Percentiles rank a stretch among this genome's conserved stretches.
These are phyloP conservation scores for Paramecium biaurelia DNA, from an alignment of 73 alveolate species.

Conservation along the genomic window DNA sequence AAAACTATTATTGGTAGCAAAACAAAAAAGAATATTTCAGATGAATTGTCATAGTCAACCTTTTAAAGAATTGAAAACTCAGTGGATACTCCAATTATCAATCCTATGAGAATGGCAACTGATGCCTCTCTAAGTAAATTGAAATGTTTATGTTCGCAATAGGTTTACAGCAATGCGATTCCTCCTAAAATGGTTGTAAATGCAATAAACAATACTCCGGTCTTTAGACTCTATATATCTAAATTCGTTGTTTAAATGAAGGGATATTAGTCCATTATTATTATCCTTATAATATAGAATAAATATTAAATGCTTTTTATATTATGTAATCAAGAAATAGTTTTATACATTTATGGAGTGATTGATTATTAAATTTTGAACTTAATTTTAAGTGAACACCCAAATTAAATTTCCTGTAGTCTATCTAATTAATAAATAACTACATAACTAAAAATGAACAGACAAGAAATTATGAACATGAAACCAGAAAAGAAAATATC, in stretches of 20 bases:
- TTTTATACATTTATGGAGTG: not conserved
- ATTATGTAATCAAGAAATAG: not conserved
- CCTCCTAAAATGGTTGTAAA: not conserved
- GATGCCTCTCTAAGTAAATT: constrained; percentile 9
- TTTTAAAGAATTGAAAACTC: not conserved
- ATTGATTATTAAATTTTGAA: not conserved
- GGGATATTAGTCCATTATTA: not conserved
- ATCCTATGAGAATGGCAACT: not conserved
- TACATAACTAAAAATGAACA: not conserved
- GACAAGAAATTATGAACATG: constrained; percentile 13
- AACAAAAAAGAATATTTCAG: constrained; percentile 84
- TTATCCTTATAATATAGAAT: not conserved
- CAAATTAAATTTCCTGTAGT: not conserved
- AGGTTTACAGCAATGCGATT: not conserved
- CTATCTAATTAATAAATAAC: not conserved
- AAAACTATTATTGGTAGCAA: constrained; percentile 95
- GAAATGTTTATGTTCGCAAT: not conserved
- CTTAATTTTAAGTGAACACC: not conserved
- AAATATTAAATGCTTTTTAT: not conserved
- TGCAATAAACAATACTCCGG: not conserved
- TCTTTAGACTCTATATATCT: not conserved
- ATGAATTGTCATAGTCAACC: constrained; percentile 55
- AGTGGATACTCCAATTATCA: not conserved
- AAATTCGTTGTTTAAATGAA: not conserved
- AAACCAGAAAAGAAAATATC: constrained; percentile 44